Evolutionary conservation across 805 yeast genomes (phyloP), one percentile per base, ranked within the genome.

Genomic region (Kodamaea kakaduensis): DNA sequence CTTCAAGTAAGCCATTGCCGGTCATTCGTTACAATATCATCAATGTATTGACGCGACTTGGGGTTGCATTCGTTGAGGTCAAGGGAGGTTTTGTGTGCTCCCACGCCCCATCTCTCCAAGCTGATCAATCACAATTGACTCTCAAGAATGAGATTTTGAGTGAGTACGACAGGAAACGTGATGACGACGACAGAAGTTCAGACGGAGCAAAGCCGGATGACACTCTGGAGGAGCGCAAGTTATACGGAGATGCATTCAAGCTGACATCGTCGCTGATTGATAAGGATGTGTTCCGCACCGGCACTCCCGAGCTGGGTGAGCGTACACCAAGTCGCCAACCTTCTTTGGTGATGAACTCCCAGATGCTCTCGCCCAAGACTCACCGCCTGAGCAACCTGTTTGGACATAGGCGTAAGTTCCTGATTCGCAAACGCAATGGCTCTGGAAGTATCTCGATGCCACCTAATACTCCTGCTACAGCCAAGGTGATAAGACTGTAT

Each of bases 31-130:
- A 84, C 52, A 89, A 84, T 54, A 79, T 89, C 25, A 84, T 89
- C 18, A 73, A 78, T 14, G 90, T 84, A 1, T 70, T 89, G 54
- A 78, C 78, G 13, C 77, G 77, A 43, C 68, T 86, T 52, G 87
- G 86, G 17, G 93, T 90, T 32, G 77, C 78, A 40, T 89, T 74
- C 56, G 83, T 81, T 43, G 97, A 89, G 60, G 95, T 89, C 15
- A 83, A 83, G 52, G 97, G 97, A 40, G 97, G 97, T 0, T 89
- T 90, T 56, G 74, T 86, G 16, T 89, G 97, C 64, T 71, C 78
- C 7, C 88, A 84, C 51, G 65, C 74, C 22, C 73, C 81, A 26
- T 74, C 78, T 3, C 65, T 68, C 38, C 43, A 59, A 36, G 30
- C 40, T 4, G 34, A 42, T 9, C 20, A 17, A 12, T 31, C 30